Base-by-base conservation (phyloP, 768 basidiomycete genomes). In the Leccinum imitatum region DNA sequence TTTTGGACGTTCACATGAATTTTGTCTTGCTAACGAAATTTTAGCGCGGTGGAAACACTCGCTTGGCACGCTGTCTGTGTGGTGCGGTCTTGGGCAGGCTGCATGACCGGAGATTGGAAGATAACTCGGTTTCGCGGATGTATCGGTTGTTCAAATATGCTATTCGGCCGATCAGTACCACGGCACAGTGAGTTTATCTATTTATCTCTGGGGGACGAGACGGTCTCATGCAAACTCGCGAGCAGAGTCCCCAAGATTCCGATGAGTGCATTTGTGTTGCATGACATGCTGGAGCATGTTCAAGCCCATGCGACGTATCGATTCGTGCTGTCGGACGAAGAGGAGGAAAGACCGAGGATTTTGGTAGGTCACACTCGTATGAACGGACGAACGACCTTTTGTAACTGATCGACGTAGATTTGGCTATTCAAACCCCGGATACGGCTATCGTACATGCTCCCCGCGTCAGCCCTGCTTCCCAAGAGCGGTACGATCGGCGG, bases 341-440 rank as follows among this genome's bases (percentile, higher is more conserved):
- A 96, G 67, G 85, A 89, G 30, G 91, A 93, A 61, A 82, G 80
- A 27, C 86, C 90, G 4, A 80, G 89, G 56, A 80, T 98, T 14
- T 77, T 97, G 62, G 94, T 97, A 56, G 59, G 90, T 59, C 2
- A 1, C 25, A 13, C 33, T 27, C 44, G 17, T 7, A 10, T 37
- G 11, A 2, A 4, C 37, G 31, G 2, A 31, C 0, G 44, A 21
- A 0, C 11, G 2, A 21, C 50, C 6, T 6, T 10, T 19, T 13
- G 27, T 6, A n/a, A 33, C 46, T 59, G 60, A 52, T 50, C 48
- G 27, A 23, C 15, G 25, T 68, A 95, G 94, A 80, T 98, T 21
- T 98, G 96, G 95, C 71, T 98, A 21, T 97, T 98, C 82, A 97
- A 95, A 73, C 94, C 95, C 1, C 87, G 81, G 63, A 85, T 98